These are phyloP conservation scores for Xerocomellus chrysenteron DNA, from an alignment of 768 basidiomycete species.

Conservation along the genomic window DNA sequence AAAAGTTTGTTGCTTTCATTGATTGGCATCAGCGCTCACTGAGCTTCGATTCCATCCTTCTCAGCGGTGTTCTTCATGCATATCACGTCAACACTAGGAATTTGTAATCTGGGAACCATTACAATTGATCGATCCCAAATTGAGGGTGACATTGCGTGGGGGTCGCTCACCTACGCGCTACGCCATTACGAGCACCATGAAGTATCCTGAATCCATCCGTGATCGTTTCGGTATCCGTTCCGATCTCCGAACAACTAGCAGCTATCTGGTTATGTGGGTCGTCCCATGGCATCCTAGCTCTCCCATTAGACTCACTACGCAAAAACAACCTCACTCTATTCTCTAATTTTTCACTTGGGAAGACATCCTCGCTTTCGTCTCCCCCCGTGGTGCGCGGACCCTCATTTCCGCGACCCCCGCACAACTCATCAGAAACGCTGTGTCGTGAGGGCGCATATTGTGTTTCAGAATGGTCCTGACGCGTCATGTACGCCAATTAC, in stretches of 20 bases:
- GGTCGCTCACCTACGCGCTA: no score
- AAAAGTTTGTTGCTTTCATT: background rate
- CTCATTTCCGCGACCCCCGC: slow-evolving; percentile 3
- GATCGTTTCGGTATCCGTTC: background rate
- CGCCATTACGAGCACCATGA: background rate
- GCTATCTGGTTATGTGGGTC: background rate
- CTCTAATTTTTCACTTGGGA: background rate
- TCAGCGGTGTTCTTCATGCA: background rate
- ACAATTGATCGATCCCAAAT: background rate
- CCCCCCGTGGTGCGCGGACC: background rate
- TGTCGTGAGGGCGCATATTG: background rate
- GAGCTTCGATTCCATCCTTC: background rate
- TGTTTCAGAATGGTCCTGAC: slow-evolving; percentile 10
- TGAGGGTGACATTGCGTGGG: background rate
- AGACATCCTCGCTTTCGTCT: background rate
- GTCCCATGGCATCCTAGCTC: background rate
- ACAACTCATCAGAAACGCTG: background rate
- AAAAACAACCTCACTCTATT: background rate
- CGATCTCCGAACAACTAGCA: background rate
- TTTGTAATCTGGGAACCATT: slow-evolving; percentile 9
- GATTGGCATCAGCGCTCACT: background rate
- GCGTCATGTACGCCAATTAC: background rate
- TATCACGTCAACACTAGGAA: background rate
- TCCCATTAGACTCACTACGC: background rate
- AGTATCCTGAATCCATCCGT: background rate